Percentiles rank a stretch among this genome's conserved stretches.
Conservation (phyloP, 345 rosid genomes). For the Brassica incana region DNA sequence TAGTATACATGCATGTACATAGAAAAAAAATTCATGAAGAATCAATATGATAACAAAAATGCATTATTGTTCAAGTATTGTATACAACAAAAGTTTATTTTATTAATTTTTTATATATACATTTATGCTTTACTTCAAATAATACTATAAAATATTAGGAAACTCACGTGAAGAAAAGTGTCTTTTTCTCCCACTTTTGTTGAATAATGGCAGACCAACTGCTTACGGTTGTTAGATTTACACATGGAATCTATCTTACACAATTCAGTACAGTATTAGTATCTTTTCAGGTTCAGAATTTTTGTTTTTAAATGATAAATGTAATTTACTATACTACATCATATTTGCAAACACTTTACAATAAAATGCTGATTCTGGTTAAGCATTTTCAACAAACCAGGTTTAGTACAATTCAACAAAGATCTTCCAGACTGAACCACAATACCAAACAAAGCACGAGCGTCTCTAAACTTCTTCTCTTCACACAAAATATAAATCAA, state of each 20-base stretch:
- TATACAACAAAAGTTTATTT: background rate
- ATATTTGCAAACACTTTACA: slow-evolving; percentile 29
- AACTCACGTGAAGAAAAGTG: slow-evolving; percentile 24
- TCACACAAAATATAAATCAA: slow-evolving; percentile 51
- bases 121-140: background rate
- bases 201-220: slow-evolving; percentile 34
- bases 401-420: slow-evolving; percentile 26
- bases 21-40: background rate
- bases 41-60: background rate
- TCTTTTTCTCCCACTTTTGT: slow-evolving; percentile 22
- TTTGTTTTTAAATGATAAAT: background rate
- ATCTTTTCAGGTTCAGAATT: background rate
- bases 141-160: background rate
- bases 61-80: background rate
- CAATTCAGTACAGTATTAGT: slow-evolving; percentile 1
- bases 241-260: slow-evolving; percentile 26
- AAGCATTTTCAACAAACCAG: slow-evolving; percentile 35
- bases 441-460: slow-evolving; percentile 41
- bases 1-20: background rate
- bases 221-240: slow-evolving; percentile 16
- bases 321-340: slow-evolving; percentile 5
- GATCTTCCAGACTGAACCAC: slow-evolving; percentile 45
- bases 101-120: background rate
- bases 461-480: slow-evolving; percentile 51
- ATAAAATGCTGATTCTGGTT: slow-evolving; percentile 31